Conservation (phyloP, 2,329 filamentous ascomycete genomes). For the Geosmithia putterillii region DNA sequence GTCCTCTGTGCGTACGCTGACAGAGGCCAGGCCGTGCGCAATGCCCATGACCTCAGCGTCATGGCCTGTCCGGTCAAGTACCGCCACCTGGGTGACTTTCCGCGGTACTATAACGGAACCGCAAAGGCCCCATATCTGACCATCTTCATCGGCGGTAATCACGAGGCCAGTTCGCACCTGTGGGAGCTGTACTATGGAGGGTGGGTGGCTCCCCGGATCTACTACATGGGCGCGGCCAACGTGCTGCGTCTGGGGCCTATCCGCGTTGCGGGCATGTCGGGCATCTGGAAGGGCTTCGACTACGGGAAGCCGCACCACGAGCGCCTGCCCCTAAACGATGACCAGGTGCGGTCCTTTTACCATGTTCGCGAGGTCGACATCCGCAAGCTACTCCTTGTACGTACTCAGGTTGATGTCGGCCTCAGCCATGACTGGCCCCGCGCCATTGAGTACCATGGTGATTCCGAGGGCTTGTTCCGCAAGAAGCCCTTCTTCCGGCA, state of each 20-base stretch:
- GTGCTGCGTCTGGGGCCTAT: conserved; percentile 73
- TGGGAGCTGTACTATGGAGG: conserved; percentile 93
- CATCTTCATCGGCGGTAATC: conserved; percentile 87
- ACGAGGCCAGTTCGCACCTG: conserved; percentile 82
- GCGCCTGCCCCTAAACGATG: conserved; percentile 67
- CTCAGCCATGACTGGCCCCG: conserved; percentile 95
- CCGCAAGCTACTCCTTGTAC: conserved; percentile 75
- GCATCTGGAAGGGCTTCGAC: conserved; percentile 89
- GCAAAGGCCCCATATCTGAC: conserved; percentile 76
- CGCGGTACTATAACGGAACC: conserved; percentile 78
- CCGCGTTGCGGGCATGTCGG: conserved; percentile 79
- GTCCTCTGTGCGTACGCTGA: neutral
- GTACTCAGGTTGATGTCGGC: conserved; percentile 82
- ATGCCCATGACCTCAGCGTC: conserved; percentile 73
- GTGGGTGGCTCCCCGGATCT: conserved; percentile 95
- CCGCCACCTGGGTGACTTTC: conserved; percentile 80
- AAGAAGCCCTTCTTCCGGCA: conserved; percentile 63
- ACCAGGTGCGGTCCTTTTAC: conserved; percentile 73
- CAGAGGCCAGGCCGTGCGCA: conserved; percentile 55
- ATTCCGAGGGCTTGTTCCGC: conserved; percentile 54
- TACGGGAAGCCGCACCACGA: conserved; percentile 78
- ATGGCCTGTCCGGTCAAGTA: conserved; percentile 88
- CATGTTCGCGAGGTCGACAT: conserved; percentile 83
- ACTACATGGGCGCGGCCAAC: conserved; percentile 90
- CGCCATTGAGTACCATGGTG: conserved; percentile 66